Conservation (phyloP, 108 stramenopile genomes). For the Pseudonitzschia multiseries region DNA sequence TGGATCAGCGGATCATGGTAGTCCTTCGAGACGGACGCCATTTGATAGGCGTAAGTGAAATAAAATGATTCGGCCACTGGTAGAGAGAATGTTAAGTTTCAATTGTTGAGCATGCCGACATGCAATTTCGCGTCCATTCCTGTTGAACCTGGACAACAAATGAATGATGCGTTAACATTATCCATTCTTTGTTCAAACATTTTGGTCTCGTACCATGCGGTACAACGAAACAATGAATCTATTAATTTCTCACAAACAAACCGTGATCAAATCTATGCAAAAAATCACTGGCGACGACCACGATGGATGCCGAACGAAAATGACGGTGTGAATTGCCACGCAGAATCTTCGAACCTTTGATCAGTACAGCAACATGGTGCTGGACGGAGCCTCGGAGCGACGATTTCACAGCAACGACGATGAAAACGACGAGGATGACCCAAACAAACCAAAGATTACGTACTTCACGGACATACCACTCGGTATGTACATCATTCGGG, state of each 20-base stretch:
- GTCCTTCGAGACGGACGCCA: slow-evolving; percentile 94
- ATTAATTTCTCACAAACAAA: background rate
- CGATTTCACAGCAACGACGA: slow-evolving; percentile 49
- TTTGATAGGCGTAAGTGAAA: slow-evolving; percentile 75
- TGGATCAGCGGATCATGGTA: slow-evolving; percentile 85
- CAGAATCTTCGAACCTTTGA: slow-evolving; percentile 85
- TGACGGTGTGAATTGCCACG: background rate
- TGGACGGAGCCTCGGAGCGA: slow-evolving; percentile 92
- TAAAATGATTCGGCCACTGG: background rate
- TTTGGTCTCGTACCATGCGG: background rate
- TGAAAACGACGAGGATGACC: background rate
- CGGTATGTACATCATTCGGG: slow-evolving; percentile 87
- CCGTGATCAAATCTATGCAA: background rate
- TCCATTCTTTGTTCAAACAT: too few species aligned
- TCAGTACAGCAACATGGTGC: slow-evolving; percentile 92
- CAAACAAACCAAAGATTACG: slow-evolving; percentile 9
- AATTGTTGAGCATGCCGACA: background rate
- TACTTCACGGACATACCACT: slow-evolving; percentile 85
- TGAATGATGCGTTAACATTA: too few species aligned
- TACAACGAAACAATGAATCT: background rate
- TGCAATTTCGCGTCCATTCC: too few species aligned
- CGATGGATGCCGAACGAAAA: background rate
- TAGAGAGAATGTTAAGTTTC: background rate
- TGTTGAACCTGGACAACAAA: too few species aligned
- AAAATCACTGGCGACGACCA: background rate